Evolutionary conservation across 805 yeast species (phyloP), one percentile per base, ranked within the genome.

Genomic region (Ogataea zsoltii): DNA sequence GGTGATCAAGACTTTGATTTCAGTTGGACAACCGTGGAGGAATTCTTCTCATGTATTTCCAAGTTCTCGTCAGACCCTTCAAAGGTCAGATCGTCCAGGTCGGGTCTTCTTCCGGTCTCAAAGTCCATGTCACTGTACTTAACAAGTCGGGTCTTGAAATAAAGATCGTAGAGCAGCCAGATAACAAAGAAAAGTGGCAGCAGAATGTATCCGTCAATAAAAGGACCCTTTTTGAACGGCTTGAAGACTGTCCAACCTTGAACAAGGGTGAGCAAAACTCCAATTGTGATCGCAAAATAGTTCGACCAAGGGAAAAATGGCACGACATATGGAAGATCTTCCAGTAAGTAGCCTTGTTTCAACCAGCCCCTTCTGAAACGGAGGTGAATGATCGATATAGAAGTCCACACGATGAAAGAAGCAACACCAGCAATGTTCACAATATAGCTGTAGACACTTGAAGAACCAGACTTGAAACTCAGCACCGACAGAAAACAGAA

Each of bases 211-310:
- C 82, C 77, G 59, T 82, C 88, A 34, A 76, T 70, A 54, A 76
- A 76, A 38, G 54, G 55, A 15, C 80, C 82, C 3, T 80, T 79
- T 25, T 68, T 63, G 52, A 79, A 82, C 0, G 87, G 88, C 40
- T 70, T 69, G 50, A 82, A 75, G 33, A 72, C 67, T 0, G 82
- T 68, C 85, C 86, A 82, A 2, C 86, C 85, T 60, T 82, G 87
- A 16, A 80, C 91, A 44, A 77, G 79, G 39, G 86, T 90, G 31
- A 76, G 72, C 45, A 80, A 84, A 1, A 77, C 85, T 33, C 96
- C 96, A 9, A 72, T 45, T 10, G 49, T 42, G 37, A 74, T 63
- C 4, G 77, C 76, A 54, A 72, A 29, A 52, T 68, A 72, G 9
- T 75, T 59, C 15, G 71, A 73, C 54, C 63, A 74, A 19, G 80